phyloP scores from a whole-genome alignment of 805 yeast genomes.

The Isabelozyma rhagii region DNA sequence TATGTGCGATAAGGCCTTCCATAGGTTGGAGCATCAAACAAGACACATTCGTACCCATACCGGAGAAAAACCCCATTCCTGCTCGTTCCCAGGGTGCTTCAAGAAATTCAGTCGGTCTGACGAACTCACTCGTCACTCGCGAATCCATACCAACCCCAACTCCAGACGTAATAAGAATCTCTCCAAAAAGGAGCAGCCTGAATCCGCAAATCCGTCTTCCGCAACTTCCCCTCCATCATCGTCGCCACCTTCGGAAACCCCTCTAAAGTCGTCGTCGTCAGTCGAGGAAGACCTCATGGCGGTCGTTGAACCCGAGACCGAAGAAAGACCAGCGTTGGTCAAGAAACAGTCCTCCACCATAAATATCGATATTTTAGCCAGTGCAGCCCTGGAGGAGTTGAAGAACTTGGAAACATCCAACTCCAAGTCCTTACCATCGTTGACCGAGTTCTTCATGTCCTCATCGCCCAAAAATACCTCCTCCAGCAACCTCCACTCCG shows the following conservation, averaged over 20 bases:
- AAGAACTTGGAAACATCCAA: slow-evolving; percentile 36
- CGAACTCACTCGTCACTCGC: slow-evolving; percentile 68
- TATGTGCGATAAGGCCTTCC: slow-evolving; percentile 70
- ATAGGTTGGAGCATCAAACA: slow-evolving; percentile 73
- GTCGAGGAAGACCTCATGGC: neutral
- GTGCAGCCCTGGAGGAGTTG: slow-evolving; percentile 55
- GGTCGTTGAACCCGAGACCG: neutral
- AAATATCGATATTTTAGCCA: slow-evolving; percentile 51
- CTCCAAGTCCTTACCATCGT: slow-evolving; percentile 52
- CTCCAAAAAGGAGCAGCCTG: neutral
- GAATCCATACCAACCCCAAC: slow-evolving; percentile 72
- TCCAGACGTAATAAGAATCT: slow-evolving; percentile 56
- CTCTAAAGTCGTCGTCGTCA: neutral
- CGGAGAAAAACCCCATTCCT: slow-evolving; percentile 79
- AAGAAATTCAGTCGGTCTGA: slow-evolving; percentile 69
- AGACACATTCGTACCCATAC: slow-evolving; percentile 79
- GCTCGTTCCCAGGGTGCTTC: slow-evolving; percentile 67
- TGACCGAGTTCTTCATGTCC: slow-evolving; percentile 43
- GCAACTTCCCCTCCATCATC: neutral
- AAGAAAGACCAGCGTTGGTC: neutral
- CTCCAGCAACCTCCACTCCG: slow-evolving; percentile 3
- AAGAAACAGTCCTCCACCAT: slow-evolving; percentile 8
- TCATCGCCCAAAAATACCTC: neutral
- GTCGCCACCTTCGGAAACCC: neutral
- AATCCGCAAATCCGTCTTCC: neutral